Evolutionary conservation across 2,329 filamentous ascomycete species (phyloP), one percentile per base, ranked within the genome.

Genomic region (Aspergillus sp.): DNA sequence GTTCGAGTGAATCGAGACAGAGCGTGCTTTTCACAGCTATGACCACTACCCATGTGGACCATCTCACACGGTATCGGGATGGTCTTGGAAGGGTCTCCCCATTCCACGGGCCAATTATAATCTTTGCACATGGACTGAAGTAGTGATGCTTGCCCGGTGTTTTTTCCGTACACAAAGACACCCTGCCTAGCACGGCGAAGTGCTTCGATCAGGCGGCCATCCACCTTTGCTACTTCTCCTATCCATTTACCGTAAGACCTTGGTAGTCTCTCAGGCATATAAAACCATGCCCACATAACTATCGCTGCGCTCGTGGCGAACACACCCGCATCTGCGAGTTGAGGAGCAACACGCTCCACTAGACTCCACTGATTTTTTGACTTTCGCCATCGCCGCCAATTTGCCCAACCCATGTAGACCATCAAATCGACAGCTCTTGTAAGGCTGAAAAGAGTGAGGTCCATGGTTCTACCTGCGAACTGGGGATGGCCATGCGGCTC

Each of bases 241-340:
- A 96, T 95, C 91, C 92, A 96, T 72, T 87, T 89, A 69, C 87
- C 89, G 78, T 96, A 96, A 43, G 88, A 83, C 28, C 79, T 82
- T 2, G 92, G 92, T 1, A 96, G 82, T 19, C 85, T 83, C 38
- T 85, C 81, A 0, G 91, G 91, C 9, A 81, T 74, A 78, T 94
- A 96, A 73, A 96, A 89, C 90, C 91, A 96, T 17, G 91, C 85
- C 89, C 91, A 94, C 92, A 96, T 96, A 66, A 96, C 88, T 39
- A 91, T 78, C 21, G 88, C 89, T 41, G 85, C 87, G 19, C 90
- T 92, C 36, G 83, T 74, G 48, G 89, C 86, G 74, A 96, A 96
- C 17, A 93, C 78, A 5, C 84, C 77, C 4, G 90, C 85, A 70
- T 94, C 89, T n/a, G 86, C 79, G 39, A 86, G 72, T 28, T 70